Evolutionary conservation across 768 basidiomycete genomes (phyloP).

Genomic region (Lactarius tabidus): DNA sequence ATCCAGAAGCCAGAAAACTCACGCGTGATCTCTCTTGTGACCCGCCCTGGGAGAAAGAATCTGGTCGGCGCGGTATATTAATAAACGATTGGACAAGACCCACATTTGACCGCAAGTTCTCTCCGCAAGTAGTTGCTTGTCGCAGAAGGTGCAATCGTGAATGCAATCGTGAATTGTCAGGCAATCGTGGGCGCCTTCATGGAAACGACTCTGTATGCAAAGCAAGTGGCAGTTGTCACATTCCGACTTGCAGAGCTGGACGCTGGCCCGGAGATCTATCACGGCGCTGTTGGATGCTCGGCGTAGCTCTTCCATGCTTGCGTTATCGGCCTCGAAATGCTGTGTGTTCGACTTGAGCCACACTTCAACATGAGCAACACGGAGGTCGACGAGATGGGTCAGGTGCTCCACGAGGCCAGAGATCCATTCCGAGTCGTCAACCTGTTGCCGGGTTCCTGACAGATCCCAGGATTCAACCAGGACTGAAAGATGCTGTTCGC

Average conservation of each 20-base stretch:
- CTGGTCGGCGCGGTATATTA: background rate
- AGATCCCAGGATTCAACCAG: conserved; percentile 33
- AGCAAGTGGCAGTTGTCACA: conserved; percentile 47
- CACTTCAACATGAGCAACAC: conserved; percentile 45
- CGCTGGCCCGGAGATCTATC: conserved; percentile 44
- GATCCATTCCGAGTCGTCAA: conserved; percentile 42
- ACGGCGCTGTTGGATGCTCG: conserved; percentile 41
- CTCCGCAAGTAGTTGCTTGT: conserved; percentile 27
- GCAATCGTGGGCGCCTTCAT: conserved; percentile 48
- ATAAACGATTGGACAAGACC: conserved; percentile 25
- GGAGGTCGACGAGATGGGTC: conserved; percentile 36
- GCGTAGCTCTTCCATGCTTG: conserved; percentile 45
- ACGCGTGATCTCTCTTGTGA: conserved; percentile 55
- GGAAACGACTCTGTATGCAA: conserved; percentile 46
- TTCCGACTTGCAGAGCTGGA: conserved; percentile 47
- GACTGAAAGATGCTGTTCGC: conserved; percentile 29
- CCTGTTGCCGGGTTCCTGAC: conserved; percentile 32
- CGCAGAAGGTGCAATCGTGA: conserved; percentile 42
- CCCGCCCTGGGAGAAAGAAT: conserved; percentile 42
- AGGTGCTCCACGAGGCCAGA: conserved; percentile 38
- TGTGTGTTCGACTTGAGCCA: conserved; percentile 50
- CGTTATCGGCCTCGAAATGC: conserved; percentile 42
- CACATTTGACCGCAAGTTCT: conserved; percentile 47
- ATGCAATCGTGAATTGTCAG: conserved; percentile 46
- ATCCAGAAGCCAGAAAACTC: background rate